phyloP scores from a whole-genome alignment of 2,329 filamentous ascomycete species.

The Biscogniauxia marginata region DNA sequence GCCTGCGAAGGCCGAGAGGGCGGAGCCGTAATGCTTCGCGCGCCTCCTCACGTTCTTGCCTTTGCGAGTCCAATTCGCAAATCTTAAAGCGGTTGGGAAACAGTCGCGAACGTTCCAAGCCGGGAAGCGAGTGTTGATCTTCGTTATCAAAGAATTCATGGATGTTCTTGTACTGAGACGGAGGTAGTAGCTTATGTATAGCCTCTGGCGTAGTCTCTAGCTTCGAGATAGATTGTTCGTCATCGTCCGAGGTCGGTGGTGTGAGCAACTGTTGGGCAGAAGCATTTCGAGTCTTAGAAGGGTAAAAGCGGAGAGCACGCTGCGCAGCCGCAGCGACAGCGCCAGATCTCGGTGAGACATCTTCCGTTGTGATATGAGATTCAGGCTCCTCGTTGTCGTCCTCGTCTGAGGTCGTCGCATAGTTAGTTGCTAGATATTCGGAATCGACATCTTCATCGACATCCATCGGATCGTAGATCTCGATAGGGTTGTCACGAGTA shows the following conservation, averaged over 20 bases:
- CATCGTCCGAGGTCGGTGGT: conserved; percentile 5
- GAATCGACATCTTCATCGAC: conserved; percentile 8
- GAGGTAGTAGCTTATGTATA: conserved; percentile 8
- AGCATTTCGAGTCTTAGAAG: background rate
- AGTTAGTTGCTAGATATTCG: background rate
- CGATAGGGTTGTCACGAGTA: conserved; percentile 1
- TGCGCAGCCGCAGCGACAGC: conserved; percentile 3
- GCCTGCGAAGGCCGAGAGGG: conserved; percentile 23
- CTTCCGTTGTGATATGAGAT: conserved; percentile 5
- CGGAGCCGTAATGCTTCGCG: conserved; percentile 8
- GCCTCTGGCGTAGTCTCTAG: background rate
- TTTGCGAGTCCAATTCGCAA: conserved; percentile 12
- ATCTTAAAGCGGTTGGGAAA: conserved; percentile 13
- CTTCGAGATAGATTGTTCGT: background rate
- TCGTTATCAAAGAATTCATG: conserved; percentile 27
- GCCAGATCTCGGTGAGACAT: background rate
- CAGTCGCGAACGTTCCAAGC: conserved; percentile 10
- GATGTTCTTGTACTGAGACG: conserved; percentile 15
- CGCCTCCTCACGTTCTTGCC: conserved; percentile 10
- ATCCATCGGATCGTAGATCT: conserved; percentile 10
- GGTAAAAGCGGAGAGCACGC: conserved; percentile 1
- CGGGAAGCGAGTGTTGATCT: conserved; percentile 21
- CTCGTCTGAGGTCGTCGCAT: background rate
- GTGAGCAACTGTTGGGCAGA: conserved; percentile 2
- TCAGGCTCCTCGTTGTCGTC: background rate